Percentiles rank a stretch among this genome's conserved stretches.
These are phyloP conservation scores for Heimioporus sp. DNA, from an alignment of 768 basidiomycete species.

Conservation along the genomic window DNA sequence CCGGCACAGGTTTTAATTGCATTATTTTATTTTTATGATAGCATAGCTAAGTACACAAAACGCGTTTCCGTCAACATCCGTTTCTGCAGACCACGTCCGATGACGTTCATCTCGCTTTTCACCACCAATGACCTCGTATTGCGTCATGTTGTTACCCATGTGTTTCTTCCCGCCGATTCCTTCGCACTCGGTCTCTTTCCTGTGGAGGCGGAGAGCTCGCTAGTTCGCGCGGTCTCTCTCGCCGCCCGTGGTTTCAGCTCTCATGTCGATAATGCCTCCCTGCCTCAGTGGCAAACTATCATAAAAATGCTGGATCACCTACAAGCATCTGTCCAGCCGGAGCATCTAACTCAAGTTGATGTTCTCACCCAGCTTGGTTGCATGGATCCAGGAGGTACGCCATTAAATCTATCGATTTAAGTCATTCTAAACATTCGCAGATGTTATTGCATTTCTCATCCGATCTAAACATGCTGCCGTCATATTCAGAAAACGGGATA, in stretches of 20 bases:
- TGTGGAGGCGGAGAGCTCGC: neutral
- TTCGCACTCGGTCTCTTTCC: no score
- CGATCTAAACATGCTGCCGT: conserved; percentile 14
- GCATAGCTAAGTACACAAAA: no score
- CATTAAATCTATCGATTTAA: no score
- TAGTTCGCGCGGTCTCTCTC: neutral
- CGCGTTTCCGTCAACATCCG: no score
- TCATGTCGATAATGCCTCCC: neutral
- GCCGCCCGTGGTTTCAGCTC: neutral
- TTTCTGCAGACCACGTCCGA: no score
- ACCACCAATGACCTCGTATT: no score
- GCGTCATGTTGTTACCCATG: neutral
- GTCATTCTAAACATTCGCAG: conserved; percentile 18
- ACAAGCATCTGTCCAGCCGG: neutral
- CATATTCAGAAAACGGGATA: conserved; percentile 28
- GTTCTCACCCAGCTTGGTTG: neutral
- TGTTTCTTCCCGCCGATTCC: neutral
- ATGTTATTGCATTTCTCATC: conserved; percentile 35
- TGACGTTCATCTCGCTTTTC: no score
- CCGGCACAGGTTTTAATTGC: no score
- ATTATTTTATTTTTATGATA: no score
- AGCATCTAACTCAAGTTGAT: neutral
- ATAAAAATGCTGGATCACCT: conserved; percentile 5
- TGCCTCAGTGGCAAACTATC: conserved; percentile 3
- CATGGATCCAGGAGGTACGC: neutral